phyloP scores from a whole-genome alignment of 148 eudicot genomes.

The Linanthus parryae region DNA sequence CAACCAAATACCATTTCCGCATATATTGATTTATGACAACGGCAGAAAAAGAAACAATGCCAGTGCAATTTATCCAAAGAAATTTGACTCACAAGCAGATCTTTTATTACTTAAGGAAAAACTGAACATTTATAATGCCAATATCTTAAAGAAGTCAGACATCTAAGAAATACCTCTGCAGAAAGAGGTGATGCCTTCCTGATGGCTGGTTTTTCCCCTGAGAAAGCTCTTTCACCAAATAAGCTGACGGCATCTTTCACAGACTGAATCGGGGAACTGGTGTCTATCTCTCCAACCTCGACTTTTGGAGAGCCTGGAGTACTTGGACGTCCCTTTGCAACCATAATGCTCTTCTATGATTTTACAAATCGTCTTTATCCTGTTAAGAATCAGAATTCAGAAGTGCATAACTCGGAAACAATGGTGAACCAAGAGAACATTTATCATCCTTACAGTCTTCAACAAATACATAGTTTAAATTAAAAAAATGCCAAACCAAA shows the following conservation, averaged over 20 bases:
- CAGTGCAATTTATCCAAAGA: too few relatives aligned
- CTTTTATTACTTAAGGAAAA: neutral
- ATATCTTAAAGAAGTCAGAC: constrained; percentile 1
- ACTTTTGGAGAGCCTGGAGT: constrained; percentile 55
- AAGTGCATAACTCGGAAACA: too few relatives aligned
- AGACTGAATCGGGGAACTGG: constrained; percentile 95
- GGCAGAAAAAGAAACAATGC: too few relatives aligned
- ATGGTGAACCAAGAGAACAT: too few relatives aligned
- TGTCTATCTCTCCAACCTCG: constrained; percentile 91
- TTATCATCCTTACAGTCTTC: too few relatives aligned
- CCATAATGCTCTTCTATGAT: constrained; percentile 19
- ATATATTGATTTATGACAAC: too few relatives aligned
- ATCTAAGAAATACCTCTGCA: constrained; percentile 54
- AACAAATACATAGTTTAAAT: too few relatives aligned
- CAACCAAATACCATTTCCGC: too few relatives aligned
- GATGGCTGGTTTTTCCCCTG: constrained; percentile 61
- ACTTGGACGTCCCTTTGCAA: constrained; percentile 46
- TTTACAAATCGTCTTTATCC: too few relatives aligned
- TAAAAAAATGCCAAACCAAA: too few relatives aligned
- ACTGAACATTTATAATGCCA: neutral
- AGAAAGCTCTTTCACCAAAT: constrained; percentile 80
- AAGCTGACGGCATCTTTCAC: constrained; percentile 96
- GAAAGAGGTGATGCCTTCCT: constrained; percentile 60
- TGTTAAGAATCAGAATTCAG: too few relatives aligned
- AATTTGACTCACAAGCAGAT: neutral